These are phyloP conservation scores for Musa balbisiana DNA, from an alignment of 202 grass and related monocot genomes.

Conservation along the genomic window DNA sequence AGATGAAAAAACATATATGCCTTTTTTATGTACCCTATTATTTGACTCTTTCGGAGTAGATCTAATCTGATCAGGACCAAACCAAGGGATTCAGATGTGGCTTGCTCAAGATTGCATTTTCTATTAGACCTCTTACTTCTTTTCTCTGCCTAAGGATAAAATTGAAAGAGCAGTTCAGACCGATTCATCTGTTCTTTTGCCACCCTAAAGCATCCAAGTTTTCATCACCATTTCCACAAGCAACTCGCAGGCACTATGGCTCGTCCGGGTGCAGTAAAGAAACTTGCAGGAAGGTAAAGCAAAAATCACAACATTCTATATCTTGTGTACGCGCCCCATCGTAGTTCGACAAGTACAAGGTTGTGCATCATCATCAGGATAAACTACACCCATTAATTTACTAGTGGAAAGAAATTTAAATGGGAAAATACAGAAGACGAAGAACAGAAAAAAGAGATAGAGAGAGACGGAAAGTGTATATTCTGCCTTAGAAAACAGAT, in stretches of 20 bases:
- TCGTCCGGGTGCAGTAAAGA: neutral
- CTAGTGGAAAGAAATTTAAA: too few relatives aligned
- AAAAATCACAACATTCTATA: neutral
- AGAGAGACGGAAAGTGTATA: neutral
- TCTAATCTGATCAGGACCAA: neutral
- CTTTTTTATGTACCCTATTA: too few relatives aligned
- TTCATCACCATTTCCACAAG: neutral
- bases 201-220: neutral
- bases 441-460: neutral
- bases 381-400: too few relatives aligned
- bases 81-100: neutral
- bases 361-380: too few relatives aligned
- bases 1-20: too few relatives aligned
- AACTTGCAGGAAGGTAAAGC: neutral
- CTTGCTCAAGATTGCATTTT: neutral
- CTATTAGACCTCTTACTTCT: neutral
- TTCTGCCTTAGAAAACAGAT: too few relatives aligned
- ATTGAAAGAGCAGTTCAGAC: too few relatives aligned
- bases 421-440: too few relatives aligned
- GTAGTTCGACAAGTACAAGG: too few relatives aligned
- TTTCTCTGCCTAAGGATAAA: too few relatives aligned
- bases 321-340: too few relatives aligned
- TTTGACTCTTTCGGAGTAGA: neutral
- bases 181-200: neutral
- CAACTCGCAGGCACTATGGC: neutral